These are phyloP conservation scores for Colletotrichum abscissum DNA, from an alignment of 2,329 filamentous ascomycete genomes.

Conservation along the genomic window DNA sequence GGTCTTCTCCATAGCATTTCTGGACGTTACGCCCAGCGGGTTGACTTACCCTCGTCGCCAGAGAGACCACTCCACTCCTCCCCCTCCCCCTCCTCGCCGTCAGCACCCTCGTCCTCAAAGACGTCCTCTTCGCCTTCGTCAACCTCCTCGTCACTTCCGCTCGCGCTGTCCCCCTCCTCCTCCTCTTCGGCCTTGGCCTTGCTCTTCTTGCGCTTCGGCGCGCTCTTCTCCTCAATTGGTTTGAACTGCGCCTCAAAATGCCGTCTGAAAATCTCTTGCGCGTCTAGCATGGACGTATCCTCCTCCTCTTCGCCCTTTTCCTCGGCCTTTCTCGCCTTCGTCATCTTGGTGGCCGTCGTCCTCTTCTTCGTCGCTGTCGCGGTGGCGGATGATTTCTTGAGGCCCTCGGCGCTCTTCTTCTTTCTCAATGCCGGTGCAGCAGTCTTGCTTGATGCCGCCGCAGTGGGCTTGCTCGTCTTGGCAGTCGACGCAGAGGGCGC, in stretches of 20 bases:
- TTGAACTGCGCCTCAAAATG: slow-evolving; percentile 92
- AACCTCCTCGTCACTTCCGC: slow-evolving; percentile 42
- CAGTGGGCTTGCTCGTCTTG: background rate
- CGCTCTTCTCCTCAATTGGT: slow-evolving; percentile 64
- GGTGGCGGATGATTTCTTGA: background rate
- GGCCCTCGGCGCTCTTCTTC: slow-evolving; percentile 1
- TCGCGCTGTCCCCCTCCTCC: slow-evolving; percentile 36
- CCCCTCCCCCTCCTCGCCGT: slow-evolving; percentile 47
- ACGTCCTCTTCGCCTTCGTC: slow-evolving; percentile 45
- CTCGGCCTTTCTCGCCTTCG: background rate
- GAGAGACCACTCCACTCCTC: slow-evolving; percentile 75
- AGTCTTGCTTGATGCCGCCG: background rate
- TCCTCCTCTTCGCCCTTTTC: slow-evolving; percentile 35
- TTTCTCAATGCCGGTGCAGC: background rate
- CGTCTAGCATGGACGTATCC: slow-evolving; percentile 54
- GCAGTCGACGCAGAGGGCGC: slow-evolving; percentile 12
- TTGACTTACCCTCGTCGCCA: slow-evolving; percentile 50
- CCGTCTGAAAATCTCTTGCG: slow-evolving; percentile 81
- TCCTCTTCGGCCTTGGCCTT: slow-evolving; percentile 10
- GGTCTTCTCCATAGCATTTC: background rate
- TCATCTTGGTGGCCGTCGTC: background rate
- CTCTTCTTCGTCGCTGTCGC: background rate
- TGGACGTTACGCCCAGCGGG: background rate
- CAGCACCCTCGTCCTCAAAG: slow-evolving; percentile 40
- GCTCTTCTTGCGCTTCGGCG: slow-evolving; percentile 37